Evolutionary conservation across 1,139 yeast species (phyloP), one percentile per base, ranked within the genome.

Genomic region (Debaryomyces sp.): DNA sequence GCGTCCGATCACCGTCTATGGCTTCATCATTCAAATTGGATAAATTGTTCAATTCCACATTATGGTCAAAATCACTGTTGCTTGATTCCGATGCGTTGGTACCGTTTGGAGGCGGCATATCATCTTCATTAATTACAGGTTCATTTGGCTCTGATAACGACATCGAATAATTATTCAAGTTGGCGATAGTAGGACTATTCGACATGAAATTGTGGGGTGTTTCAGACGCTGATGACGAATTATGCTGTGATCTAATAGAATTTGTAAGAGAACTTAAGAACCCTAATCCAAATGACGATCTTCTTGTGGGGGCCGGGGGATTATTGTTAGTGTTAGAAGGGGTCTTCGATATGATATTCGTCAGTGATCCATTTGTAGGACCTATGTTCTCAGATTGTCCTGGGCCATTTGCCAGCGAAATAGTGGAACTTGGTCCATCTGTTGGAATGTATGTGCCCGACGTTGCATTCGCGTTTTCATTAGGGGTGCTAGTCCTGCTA

Each of bases 121-220:
- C 29, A 38, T 22, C 30, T 17, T 43, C 46, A n/a, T 37, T 29
- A 41, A 34, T 41, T 17, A 29, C 33, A 8, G 50, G 43, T 41
- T 41, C 37, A 22, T 32, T 33, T 2, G 26, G 35, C 17, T 46
- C 44, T 4, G 44, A 22, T 13, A n/a, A 13, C 9, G 43, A 27
- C 23, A 40, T 35, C 8, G 47, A 23, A 26, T 51, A 56, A 43
- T 45, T 53, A 56, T 42, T 49, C 48, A 76, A 60, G 50, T 76
- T 75, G 27, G 73, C 77, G 41, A 76, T 72, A 18, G 81, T 76
- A n/a, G 81, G 80, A 55, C 78, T 73, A 57, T 74, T 75, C 33
- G 79, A 71, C 78, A 76, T 73, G 57, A 71, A 71, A 10, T 55
- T 52, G 39, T 60, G 58, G 6, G 60, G 51, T 24, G 48, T 41